phyloP scores from a whole-genome alignment of 179 eudicot genomes.

The Spergularia azorica region DNA sequence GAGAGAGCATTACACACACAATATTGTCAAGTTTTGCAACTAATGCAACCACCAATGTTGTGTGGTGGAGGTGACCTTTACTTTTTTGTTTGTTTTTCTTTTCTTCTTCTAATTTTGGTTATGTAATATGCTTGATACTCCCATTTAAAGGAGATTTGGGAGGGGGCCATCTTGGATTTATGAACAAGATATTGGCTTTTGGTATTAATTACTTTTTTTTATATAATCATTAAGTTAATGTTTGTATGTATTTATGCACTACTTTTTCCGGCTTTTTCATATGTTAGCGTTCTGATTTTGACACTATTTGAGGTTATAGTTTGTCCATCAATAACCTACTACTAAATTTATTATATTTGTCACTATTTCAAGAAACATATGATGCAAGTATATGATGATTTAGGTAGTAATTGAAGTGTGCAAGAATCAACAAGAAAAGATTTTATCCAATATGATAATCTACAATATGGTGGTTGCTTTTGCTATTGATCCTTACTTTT shows the following conservation, averaged over 20 bases:
- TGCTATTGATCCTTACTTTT: conserved; percentile 33
- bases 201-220: conserved; percentile 3
- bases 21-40: conserved; percentile 39
- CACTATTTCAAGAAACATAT: not conserved
- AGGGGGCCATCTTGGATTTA: conserved; percentile 47
- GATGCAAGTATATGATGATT: conserved; percentile 20
- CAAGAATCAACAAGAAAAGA: conserved; percentile 28
- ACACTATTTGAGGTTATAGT: too few species aligned
- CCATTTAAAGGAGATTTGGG: conserved; percentile 55
- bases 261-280: too few species aligned
- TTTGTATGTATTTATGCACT: conserved; percentile 8
- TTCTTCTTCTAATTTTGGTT: conserved; percentile 21
- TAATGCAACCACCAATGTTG: conserved; percentile 18
- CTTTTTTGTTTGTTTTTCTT: conserved; percentile 2
- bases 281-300: too few species aligned
- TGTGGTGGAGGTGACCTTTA: conserved; percentile 38
- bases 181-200: conserved; percentile 37
- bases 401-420: conserved; percentile 16
- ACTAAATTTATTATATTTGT: not conserved
- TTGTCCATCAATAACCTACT: too few species aligned
- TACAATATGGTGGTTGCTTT: conserved; percentile 26
- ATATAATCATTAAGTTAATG: not conserved
- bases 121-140: conserved; percentile 37
- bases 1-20: conserved; percentile 8
- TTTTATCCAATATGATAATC: conserved; percentile 20